These are phyloP conservation scores for Coemansia sp. DNA, from an alignment of 192 early-diverging fungal species.

Conservation along the genomic window DNA sequence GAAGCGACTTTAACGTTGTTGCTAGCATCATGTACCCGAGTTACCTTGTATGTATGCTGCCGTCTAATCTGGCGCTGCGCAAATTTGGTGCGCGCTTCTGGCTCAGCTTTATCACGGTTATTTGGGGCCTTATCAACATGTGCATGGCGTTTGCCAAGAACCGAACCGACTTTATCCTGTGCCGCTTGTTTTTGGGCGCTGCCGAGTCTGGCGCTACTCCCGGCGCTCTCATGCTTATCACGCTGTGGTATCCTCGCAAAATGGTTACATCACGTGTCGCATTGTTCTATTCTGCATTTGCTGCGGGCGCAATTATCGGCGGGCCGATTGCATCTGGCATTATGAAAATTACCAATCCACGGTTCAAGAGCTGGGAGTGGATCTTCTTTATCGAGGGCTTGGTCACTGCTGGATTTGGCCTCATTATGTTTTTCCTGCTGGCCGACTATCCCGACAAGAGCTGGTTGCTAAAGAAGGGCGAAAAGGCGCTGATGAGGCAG, in stretches of 20 bases:
- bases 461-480: constrained; percentile 27
- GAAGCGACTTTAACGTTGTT: constrained; percentile 49
- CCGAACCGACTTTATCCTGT: constrained; percentile 35
- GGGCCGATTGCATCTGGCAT: constrained; percentile 47
- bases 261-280: constrained; percentile 49
- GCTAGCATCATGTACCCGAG: constrained; percentile 51
- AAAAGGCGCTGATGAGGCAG: constrained; percentile 29
- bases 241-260: constrained; percentile 49
- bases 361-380: constrained; percentile 40
- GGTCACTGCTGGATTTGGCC: constrained; percentile 30
- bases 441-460: constrained; percentile 49
- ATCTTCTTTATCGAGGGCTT: constrained; percentile 52
- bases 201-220: constrained; percentile 48
- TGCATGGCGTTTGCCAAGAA: constrained; percentile 54
- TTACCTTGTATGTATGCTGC: constrained; percentile 47
- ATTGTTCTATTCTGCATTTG: constrained; percentile 48
- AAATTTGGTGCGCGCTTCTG: constrained; percentile 44
- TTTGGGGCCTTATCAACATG: constrained; percentile 52
- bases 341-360: constrained; percentile 33
- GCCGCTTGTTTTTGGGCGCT: constrained; percentile 47
- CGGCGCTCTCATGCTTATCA: constrained; percentile 42
- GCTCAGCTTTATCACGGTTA: constrained; percentile 47
- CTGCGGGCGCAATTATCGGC: constrained; percentile 40
- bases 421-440: constrained; percentile 32
- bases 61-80: constrained; percentile 47